These are phyloP conservation scores for Debaryomyces sp. DNA, from an alignment of 1,139 yeast species.

Conservation along the genomic window DNA sequence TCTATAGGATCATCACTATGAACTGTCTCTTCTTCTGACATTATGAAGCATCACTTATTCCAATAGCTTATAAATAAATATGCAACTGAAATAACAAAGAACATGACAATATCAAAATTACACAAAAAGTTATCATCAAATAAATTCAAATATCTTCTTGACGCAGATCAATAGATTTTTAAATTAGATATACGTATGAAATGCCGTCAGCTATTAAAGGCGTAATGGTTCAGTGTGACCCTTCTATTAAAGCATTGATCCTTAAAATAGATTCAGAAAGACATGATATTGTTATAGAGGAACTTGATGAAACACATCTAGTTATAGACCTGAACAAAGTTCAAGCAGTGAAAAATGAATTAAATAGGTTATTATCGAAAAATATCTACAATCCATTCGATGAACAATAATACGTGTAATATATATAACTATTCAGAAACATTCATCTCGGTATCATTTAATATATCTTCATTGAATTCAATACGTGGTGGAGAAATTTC, in stretches of 20 bases:
- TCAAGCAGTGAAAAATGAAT: slow-evolving; percentile 71
- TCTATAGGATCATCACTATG: background rate
- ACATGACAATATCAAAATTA: background rate
- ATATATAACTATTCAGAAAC: slow-evolving; percentile 5
- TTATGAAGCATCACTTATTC: background rate
- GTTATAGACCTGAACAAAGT: slow-evolving; percentile 78
- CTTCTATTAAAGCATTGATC: slow-evolving; percentile 86
- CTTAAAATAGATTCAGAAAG: slow-evolving; percentile 73
- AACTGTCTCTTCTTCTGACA: background rate
- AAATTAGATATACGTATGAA: background rate
- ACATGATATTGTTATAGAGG: slow-evolving; percentile 79
- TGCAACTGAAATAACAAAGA: background rate
- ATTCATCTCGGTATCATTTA: slow-evolving; percentile 17
- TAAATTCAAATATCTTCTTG: background rate
- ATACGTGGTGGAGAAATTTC: slow-evolving; percentile 10
- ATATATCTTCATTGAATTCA: slow-evolving; percentile 27
- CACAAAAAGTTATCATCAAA: background rate
- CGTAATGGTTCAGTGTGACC: slow-evolving; percentile 67
- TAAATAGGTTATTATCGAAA: slow-evolving; percentile 73
- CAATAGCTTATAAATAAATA: background rate
- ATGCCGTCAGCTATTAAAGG: slow-evolving; percentile 54
- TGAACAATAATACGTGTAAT: slow-evolving; percentile 48
- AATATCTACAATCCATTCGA: slow-evolving; percentile 86
- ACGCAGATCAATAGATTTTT: background rate
- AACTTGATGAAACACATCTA: slow-evolving; percentile 87